Conservation (phyloP, 495 filamentous ascomycete species). For the Hypoxylon intermedium region DNA sequence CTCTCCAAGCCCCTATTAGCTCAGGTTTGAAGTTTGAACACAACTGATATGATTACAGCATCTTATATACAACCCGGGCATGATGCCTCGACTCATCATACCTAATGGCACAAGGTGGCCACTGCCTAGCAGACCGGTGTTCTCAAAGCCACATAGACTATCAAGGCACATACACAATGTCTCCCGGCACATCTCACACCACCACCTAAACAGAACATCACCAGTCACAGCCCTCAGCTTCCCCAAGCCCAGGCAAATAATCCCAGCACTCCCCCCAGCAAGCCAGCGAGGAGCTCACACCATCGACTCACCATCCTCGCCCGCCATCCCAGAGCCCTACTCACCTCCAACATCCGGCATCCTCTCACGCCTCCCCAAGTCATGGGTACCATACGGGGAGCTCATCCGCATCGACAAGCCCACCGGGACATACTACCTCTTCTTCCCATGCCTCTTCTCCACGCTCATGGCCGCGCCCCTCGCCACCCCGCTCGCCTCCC, state of each 20-base stretch:
- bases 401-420: conserved; percentile 93
- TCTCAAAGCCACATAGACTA: conserved; percentile 1
- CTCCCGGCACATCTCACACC: neutral
- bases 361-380: conserved; percentile 73
- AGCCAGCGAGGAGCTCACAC: conserved; percentile 28
- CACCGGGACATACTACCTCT: conserved; percentile 92
- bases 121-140: neutral
- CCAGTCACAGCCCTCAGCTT: conserved; percentile 27
- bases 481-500: conserved; percentile 61
- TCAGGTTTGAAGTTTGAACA: neutral
- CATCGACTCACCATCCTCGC: conserved; percentile 33
- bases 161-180: conserved; percentile 11
- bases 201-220: neutral
- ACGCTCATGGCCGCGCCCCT: conserved; percentile 74
- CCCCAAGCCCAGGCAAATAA: conserved; percentile 30
- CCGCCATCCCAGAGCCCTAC: conserved; percentile 54
- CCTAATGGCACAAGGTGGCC: conserved; percentile 9
- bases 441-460: conserved; percentile 92
- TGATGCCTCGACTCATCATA: conserved; percentile 11
- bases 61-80: neutral
- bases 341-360: conserved; percentile 75
- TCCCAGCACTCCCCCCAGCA: conserved; percentile 11
- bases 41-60: conserved; percentile 20
- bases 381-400: conserved; percentile 92
- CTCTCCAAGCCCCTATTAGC: too few species aligned